Base-by-base conservation (phyloP, 345 rosid genomes). In the Conringia planisiliqua region DNA sequence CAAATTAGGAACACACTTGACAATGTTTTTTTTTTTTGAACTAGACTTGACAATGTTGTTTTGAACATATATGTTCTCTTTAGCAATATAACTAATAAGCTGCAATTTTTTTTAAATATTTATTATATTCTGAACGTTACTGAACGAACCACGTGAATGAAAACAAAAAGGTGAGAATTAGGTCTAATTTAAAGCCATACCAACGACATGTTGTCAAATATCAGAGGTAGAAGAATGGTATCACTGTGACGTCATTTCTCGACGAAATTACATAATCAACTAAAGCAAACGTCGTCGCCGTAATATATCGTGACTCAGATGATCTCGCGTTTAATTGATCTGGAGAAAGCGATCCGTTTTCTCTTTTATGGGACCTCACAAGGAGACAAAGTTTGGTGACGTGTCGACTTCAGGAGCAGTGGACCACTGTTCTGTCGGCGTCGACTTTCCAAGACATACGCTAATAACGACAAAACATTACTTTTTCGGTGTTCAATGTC, bases 361-460 rank as follows among this genome's bases (percentile, higher is more conserved):
- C 5, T 32, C 4, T 8, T 70, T 11, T 18, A 18, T 59, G 68
- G 71, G 68, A 71, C 75, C 75, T 17, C 75, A 54, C 6, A 62
- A 77, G 62, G 63, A 66, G 58, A 71, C 77, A 66, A 58, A 71
- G 73, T 39, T 57, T 6, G 62, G 69, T 33, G 67, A 82, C 85
- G 86, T 76, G 85, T 76, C 73, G 35, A 56, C 52, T n/a, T 72
- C 78, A 63, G 72, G 74, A 66, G 82, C 50, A 50, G 26, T 6
- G 35, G 85, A 75, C 88, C 84, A 88, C 75, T 42, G 6, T 68
- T 29, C 55, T 67, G 89, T 82, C 89, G 86, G 86, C 85, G 85
- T 62, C 73, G 73, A 61, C 58, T 77, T 77, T 63, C 44, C 2
- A 46, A 61, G 26, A 55, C 70, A 42, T 70, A 75, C 62, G 67